phyloP scores from a whole-genome alignment of 345 rosid species.

The Brassica rapa region DNA sequence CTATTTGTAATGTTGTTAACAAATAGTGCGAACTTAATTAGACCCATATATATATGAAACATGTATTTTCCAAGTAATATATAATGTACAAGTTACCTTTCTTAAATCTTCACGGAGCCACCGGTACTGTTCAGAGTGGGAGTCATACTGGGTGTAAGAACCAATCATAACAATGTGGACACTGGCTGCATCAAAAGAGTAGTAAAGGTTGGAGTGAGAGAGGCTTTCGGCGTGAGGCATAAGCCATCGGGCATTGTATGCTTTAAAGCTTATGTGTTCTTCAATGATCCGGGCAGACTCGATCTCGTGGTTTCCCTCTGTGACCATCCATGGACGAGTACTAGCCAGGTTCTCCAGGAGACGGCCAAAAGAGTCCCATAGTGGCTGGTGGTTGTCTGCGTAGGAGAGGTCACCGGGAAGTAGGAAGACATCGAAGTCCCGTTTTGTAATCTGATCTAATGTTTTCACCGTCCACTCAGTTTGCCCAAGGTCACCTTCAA shows the following conservation, averaged over 20 bases:
- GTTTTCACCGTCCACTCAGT: slow-evolving; percentile 81
- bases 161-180: slow-evolving; percentile 57
- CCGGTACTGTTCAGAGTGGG: slow-evolving; percentile 59
- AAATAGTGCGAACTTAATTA: neutral
- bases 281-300: slow-evolving; percentile 54
- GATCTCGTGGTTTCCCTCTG: slow-evolving; percentile 82
- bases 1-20: neutral
- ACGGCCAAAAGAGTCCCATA: slow-evolving; percentile 94
- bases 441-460: slow-evolving; percentile 45
- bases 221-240: slow-evolving; percentile 80
- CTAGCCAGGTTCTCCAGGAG: slow-evolving; percentile 67
- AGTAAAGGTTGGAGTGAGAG: slow-evolving; percentile 74
- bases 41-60: neutral
- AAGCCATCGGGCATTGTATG: slow-evolving; percentile 83
- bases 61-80: neutral
- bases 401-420: slow-evolving; percentile 85
- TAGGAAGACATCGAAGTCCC: slow-evolving; percentile 66
- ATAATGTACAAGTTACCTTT: slow-evolving; percentile 28
- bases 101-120: slow-evolving; percentile 62
- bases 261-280: slow-evolving; percentile 55
- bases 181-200: slow-evolving; percentile 75
- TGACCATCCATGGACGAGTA: slow-evolving; percentile 92
- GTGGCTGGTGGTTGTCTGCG: slow-evolving; percentile 66
- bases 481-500: slow-evolving; percentile 85
- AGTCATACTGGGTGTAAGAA: slow-evolving; percentile 58